Percentiles rank a stretch among this genome's conserved stretches.
These are phyloP conservation scores for Malus hybrid DNA, from an alignment of 331 rosid species.

Conservation along the genomic window DNA sequence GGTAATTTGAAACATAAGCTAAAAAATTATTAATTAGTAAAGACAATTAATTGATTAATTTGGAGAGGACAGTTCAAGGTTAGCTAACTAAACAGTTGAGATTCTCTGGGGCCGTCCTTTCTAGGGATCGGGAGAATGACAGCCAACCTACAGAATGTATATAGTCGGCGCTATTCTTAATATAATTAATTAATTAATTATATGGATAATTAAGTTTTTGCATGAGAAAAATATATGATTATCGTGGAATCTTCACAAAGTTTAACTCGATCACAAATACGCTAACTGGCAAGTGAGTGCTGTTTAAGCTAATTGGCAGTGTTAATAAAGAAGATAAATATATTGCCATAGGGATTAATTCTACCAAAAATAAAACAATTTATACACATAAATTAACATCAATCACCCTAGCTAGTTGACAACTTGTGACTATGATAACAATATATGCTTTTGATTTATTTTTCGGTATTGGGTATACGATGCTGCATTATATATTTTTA, in stretches of 20 bases:
- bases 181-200: not conserved
- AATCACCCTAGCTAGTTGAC: not conserved
- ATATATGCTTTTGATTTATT: not conserved
- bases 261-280: not conserved
- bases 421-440: not conserved
- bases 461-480: too few relatives aligned
- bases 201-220: slow-evolving; percentile 7
- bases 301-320: not conserved
- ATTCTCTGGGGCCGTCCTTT: slow-evolving; percentile 46
- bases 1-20: slow-evolving; percentile 38
- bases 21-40: not conserved
- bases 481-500: too few relatives aligned
- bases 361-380: not conserved
- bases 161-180: slow-evolving; percentile 48
- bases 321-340: not conserved
- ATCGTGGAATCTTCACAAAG: slow-evolving; percentile 3
- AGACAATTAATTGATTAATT: not conserved
- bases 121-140: slow-evolving; percentile 53
- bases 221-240: not conserved
- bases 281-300: slow-evolving; percentile 10
- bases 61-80: slow-evolving; percentile 38
- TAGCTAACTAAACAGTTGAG: slow-evolving; percentile 43
- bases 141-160: slow-evolving; percentile 51
- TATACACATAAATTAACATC: not conserved
- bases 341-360: not conserved